Evolutionary conservation across 495 filamentous ascomycete genomes (phyloP), one percentile per base, ranked within the genome.

Genomic region (Trichoderma parareesei): DNA sequence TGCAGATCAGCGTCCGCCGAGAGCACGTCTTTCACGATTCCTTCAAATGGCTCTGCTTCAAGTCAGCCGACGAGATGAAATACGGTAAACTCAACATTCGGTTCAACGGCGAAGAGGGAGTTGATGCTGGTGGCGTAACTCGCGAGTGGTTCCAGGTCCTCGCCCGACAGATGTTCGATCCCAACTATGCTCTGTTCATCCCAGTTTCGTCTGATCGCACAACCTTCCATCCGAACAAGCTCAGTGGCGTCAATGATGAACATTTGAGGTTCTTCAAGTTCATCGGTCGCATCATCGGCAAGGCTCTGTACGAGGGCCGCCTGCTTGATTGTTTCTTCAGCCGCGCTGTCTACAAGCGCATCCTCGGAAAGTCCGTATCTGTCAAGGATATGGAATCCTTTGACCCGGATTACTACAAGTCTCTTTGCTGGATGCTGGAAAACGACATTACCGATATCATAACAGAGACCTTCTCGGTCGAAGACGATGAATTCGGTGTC

Each of bases 341-440:
- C 76, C 85, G 94, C 71, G 94, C 95, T 8, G 95, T 99, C 61
- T 99, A 99, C 80, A 98, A 97, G 81, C 86, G 89, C 67, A 97
- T 99, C 65, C 84, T 99, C 41, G 90, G 95, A 66, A 92, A 94
- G 70, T 83, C 91, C 6, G 94, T 97, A 41, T 97, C 92, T 5
- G 89, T 98, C 75, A 99, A 98, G 81, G 94, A 99, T 68, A 98
- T 99, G 94, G 94, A 99, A 74, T 97, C 94, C 14, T 88, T 99
- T 62, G 94, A 99, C 75, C 86, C 96, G 33, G 92, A 98, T 68
- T 98, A 98, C 79, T 97, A 97, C 83, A 98, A 99, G 74, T 97
- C 93, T n/a, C 85, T 99, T 8, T 83, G 92, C 48, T 99, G 94
- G 94, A 97, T 99, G 89, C 83, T 97, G 61, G 91, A 95, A 71